Evolutionary conservation across 768 basidiomycete genomes (phyloP), one percentile per base, ranked within the genome.

Genomic region (Termitomyces sp.): DNA sequence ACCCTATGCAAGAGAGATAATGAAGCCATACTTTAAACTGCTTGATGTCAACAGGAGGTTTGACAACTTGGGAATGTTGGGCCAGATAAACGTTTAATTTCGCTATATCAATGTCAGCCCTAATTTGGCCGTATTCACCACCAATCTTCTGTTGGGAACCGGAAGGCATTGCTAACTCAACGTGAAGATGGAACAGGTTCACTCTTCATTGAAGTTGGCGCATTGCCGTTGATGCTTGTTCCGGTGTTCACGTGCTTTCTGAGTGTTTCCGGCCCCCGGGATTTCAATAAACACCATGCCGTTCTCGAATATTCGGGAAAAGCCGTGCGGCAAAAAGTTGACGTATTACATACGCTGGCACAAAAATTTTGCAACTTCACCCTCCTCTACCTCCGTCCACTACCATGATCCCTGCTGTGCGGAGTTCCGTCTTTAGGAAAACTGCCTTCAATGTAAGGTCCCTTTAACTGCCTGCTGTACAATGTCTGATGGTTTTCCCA

Each of bases 1-100:
- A 34, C 19, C 5, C 21, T 41, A 19, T 38, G 10, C 34, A 16
- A 27, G 19, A 42, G 35, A 25, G 42, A 21, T 41, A 25, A 45
- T 41, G 11, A 34, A 8, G 34, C 69, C 83, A 52, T 71, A 92
- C 92, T 74, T 92, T 92, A 80, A 98, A 98, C 72, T 98, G 96
- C 77, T 94, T 90, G 32, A 97, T 84, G 19, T 76, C 73, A 17
- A 96, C 82, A 0, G 92, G 90, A 2, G 82, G 71, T 47, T 73
- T 73, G 52, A 95, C 79, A 0, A 69, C 73, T 14, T 78, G 71
- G 8, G 89, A 83, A 64, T 82, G 72, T 53, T 73, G 67, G 52
- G 73, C 66, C 60, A 98, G 81, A 69, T 90, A 94, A 23, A 67
- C 66, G 61, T 88, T 87, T 54, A 95, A 78, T 53, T 73, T 81